phyloP scores from a whole-genome alignment of 2,329 filamentous ascomycete genomes.

The Penicillium sp. region DNA sequence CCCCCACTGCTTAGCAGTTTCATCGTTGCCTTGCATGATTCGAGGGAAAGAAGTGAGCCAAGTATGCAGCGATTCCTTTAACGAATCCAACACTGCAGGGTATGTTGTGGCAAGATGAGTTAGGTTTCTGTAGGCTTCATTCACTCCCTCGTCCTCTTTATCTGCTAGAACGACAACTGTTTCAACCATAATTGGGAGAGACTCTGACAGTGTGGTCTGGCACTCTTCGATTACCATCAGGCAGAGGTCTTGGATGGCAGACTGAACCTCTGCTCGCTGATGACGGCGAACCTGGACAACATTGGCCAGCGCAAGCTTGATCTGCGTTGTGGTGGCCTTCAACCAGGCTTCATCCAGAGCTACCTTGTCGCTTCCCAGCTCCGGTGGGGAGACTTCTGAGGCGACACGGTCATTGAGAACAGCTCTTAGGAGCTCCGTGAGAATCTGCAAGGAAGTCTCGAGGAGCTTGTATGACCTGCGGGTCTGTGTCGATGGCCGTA shows the following conservation, averaged over 20 bases:
- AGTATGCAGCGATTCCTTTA: slow-evolving; percentile 70
- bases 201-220: slow-evolving; percentile 66
- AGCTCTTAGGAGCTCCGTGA: slow-evolving; percentile 48
- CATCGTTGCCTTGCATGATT: slow-evolving; percentile 79
- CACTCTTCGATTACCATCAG: slow-evolving; percentile 76
- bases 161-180: slow-evolving; percentile 69
- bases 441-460: slow-evolving; percentile 56
- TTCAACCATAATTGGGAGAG: slow-evolving; percentile 70
- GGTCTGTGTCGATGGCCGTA: slow-evolving; percentile 65
- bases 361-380: slow-evolving; percentile 34
- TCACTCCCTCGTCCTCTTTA: slow-evolving; percentile 42
- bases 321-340: slow-evolving; percentile 72
- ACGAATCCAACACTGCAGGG: slow-evolving; percentile 57
- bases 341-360: slow-evolving; percentile 63
- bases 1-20: slow-evolving; percentile 68
- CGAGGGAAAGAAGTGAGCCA: slow-evolving; percentile 81
- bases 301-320: slow-evolving; percentile 77
- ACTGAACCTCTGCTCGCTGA: slow-evolving; percentile 65
- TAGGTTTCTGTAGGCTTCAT: slow-evolving; percentile 44
- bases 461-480: slow-evolving; percentile 63
- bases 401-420: slow-evolving; percentile 47
- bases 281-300: slow-evolving; percentile 73
- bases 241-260: slow-evolving; percentile 68
- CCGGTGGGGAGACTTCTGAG: slow-evolving; percentile 16
- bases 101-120: slow-evolving; percentile 63